Base-by-base conservation (phyloP, 129 eudicot species). In the Tagetes erecta region DNA sequence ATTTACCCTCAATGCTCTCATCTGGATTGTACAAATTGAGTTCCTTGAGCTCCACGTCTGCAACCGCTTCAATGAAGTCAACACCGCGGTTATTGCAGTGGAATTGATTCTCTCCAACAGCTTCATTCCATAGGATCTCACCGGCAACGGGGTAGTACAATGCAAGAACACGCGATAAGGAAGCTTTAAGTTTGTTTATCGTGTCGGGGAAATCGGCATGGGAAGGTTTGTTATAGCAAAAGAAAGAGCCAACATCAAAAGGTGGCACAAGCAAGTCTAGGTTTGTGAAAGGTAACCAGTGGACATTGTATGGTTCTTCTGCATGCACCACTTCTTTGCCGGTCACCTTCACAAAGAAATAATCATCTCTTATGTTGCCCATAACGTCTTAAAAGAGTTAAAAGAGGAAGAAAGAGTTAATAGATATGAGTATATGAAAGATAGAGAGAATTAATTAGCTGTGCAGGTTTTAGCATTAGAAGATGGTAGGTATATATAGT, bases 201-300 rank as follows among this genome's bases (percentile, higher is more conserved):
- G 27, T 67, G 9, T 10, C 33, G 37, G 41, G 46, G 20, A 83
- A 86, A 57, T 56, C 42, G 3, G 14, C 76, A 56, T 65, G 27
- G 1, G 45, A 27, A 1, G 79, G 72, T 30, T 82, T 74, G 14
- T 76, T 62, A 83, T 87, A 82, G 71, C 81, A 81, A 67, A 84
- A 84, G 83, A 84, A 71, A 20, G 84, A 80, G n/a, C 81, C 76
- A 11, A 76, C 82, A 51, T 87, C 83, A 4, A 87, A 68, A 13
- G 88, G 84, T 39, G 88, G 91, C 52, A 84, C 70, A 63, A 86
- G 91, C 51, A 83, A 37, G 76, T 86, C 91, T 20, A 86, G 80
- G 76, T 86, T 86, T 70, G 91, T 83, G 5, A 81, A 80, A 45
- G 88, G 84, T 67, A 86, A 80, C 86, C 86, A 80, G 45, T 83